These are phyloP conservation scores for Gastrolobium bilobum DNA, from an alignment of 306 rosid genomes.

Conservation along the genomic window DNA sequence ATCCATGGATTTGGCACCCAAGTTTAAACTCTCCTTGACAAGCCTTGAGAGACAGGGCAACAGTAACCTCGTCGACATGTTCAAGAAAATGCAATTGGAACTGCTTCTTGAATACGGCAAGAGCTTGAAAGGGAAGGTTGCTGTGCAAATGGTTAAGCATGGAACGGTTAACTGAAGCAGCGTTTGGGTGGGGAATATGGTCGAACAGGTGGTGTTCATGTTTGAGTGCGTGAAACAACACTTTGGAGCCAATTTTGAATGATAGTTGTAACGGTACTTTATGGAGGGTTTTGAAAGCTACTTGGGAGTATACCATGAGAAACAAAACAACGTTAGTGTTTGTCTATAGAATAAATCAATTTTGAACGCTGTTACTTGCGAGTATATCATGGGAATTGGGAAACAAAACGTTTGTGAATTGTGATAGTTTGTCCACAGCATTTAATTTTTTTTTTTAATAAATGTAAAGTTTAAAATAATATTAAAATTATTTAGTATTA, in stretches of 20 bases:
- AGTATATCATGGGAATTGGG: too few species aligned
- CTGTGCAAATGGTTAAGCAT: conserved; percentile 62
- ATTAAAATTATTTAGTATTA: too few species aligned
- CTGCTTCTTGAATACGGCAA: conserved; percentile 59
- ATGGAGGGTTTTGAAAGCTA: conserved; percentile 20
- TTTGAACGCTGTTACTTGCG: too few species aligned
- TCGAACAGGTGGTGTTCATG: conserved; percentile 64
- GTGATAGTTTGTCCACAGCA: too few species aligned
- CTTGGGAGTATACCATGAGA: conserved; percentile 62
- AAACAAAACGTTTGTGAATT: too few species aligned
- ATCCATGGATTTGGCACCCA: conserved; percentile 74
- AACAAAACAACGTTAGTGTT: background rate
- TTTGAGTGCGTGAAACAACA: conserved; percentile 47
- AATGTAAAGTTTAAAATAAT: too few species aligned
- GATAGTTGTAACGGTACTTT: conserved; percentile 23
- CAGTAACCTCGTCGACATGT: conserved; percentile 59
- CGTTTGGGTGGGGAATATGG: conserved; percentile 58
- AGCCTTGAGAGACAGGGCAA: conserved; percentile 80
- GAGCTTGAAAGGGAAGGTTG: conserved; percentile 61
- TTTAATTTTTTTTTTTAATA: too few species aligned
- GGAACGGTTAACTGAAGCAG: conserved; percentile 56
- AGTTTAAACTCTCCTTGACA: conserved; percentile 64
- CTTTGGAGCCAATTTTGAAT: background rate
- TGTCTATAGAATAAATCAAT: too few species aligned
- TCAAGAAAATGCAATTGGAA: conserved; percentile 46